Evolutionary conservation across 1,139 yeast genomes (phyloP).

Genomic region (Kodamaea arcana): DNA sequence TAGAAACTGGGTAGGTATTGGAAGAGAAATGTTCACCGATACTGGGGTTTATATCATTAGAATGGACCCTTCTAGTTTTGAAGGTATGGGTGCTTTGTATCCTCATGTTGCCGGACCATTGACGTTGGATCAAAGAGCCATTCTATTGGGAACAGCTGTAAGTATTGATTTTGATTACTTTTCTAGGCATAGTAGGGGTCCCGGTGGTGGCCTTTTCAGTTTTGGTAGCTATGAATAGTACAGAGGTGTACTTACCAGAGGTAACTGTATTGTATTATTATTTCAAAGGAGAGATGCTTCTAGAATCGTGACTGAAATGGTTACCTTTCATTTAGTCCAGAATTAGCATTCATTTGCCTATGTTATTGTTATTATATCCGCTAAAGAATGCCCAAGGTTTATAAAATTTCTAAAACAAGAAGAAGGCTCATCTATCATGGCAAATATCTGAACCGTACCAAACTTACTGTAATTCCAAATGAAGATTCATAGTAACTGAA

Average conservation of each 20-base stretch:
- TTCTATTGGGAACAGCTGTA: conserved; percentile 80
- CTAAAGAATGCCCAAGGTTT: too few relatives aligned
- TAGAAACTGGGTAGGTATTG: conserved; percentile 92
- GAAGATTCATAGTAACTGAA: too few relatives aligned
- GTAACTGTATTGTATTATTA: too few relatives aligned
- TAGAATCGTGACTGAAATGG: too few relatives aligned
- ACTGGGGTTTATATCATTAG: conserved; percentile 86
- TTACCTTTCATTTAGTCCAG: too few relatives aligned
- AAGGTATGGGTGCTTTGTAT: conserved; percentile 41
- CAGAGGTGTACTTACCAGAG: not conserved
- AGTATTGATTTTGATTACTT: conserved; percentile 94
- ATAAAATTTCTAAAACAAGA: too few relatives aligned
- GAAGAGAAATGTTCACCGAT: conserved; percentile 89
- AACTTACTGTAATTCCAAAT: too few relatives aligned
- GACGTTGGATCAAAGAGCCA: conserved; percentile 79
- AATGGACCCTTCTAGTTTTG: conserved; percentile 70
- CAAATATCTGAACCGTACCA: too few relatives aligned
- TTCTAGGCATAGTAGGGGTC: conserved; percentile 73
- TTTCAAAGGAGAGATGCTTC: too few relatives aligned
- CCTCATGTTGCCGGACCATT: conserved; percentile 45
- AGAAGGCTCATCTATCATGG: too few relatives aligned
- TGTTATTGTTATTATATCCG: too few relatives aligned
- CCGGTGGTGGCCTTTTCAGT: conserved; percentile 37
- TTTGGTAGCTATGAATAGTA: conserved; percentile 22
- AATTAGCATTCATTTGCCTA: too few relatives aligned